phyloP scores from a whole-genome alignment of 306 rosid genomes.

The Vachellia pachyceras region DNA sequence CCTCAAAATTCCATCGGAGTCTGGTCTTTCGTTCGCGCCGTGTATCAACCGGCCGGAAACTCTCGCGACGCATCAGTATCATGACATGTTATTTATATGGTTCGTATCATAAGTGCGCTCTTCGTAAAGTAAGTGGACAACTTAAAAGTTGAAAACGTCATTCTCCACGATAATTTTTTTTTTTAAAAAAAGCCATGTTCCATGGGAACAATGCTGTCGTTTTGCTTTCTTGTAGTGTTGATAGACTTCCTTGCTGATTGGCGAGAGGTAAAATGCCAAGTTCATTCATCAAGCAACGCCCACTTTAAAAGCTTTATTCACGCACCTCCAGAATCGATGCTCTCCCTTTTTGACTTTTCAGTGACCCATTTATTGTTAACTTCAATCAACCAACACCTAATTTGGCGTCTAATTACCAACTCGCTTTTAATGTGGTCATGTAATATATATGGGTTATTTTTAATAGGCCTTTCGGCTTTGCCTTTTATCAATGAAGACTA shows the following conservation, averaged over 20 bases:
- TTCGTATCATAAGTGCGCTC: not conserved
- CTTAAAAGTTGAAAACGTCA: not conserved
- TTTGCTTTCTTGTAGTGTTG: not conserved
- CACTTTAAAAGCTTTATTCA: no score
- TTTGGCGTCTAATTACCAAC: not conserved
- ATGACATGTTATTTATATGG: not conserved
- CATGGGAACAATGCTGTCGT: conserved; percentile 14
- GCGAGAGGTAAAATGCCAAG: conserved; percentile 22
- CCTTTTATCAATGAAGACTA: no score
- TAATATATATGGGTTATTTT: not conserved
- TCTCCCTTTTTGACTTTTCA: conserved; percentile 8
- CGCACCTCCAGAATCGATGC: not conserved
- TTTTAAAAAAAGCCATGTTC: not conserved
- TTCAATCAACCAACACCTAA: not conserved
- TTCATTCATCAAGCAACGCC: conserved; percentile 28
- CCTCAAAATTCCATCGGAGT: not conserved
- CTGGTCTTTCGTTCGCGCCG: not conserved
- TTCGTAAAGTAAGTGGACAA: not conserved
- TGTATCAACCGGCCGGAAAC: not conserved
- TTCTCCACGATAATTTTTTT: not conserved
- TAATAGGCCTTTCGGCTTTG: no score
- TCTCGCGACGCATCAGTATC: not conserved
- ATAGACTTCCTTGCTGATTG: conserved; percentile 10
- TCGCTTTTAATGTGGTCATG: not conserved
- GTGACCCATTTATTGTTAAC: not conserved